Evolutionary conservation across 306 rosid species (phyloP).

Genomic region (Cicer judaicum): DNA sequence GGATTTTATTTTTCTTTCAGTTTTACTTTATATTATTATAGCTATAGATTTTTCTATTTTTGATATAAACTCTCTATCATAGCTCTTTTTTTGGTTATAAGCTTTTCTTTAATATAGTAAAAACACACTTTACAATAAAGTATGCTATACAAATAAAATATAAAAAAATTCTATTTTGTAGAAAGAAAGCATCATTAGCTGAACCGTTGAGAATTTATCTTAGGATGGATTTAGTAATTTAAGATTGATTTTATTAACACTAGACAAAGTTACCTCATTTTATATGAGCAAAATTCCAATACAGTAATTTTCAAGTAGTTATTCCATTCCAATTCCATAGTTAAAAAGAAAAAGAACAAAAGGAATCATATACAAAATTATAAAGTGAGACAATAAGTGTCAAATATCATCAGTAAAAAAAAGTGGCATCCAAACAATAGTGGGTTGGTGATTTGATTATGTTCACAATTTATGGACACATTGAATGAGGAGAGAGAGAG

Average conservation of each 20-base stretch:
- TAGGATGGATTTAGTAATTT: background rate
- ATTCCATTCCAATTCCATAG: background rate
- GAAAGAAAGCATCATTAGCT: background rate
- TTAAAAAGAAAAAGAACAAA: constrained; percentile 13
- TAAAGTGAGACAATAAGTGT: constrained; percentile 5
- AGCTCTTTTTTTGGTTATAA: background rate
- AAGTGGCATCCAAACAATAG: background rate
- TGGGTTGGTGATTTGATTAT: constrained; percentile 22
- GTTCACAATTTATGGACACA: constrained; percentile 22
- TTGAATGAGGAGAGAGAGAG: constrained; percentile 22
- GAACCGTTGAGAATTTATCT: background rate
- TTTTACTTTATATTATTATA: too few species aligned
- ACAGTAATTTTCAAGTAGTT: constrained; percentile 2
- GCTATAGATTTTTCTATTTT: background rate
- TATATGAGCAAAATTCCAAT: constrained; percentile 4
- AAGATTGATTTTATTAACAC: background rate
- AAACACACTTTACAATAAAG: background rate
- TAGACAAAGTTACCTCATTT: background rate
- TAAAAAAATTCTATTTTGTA: background rate
- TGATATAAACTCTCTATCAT: background rate
- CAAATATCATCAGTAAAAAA: background rate
- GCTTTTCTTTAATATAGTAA: background rate
- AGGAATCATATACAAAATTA: background rate
- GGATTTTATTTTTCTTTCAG: too few species aligned
- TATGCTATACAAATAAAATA: background rate